Evolutionary conservation across 1,139 yeast genomes (phyloP).

Genomic region (Candida labiduridarum): DNA sequence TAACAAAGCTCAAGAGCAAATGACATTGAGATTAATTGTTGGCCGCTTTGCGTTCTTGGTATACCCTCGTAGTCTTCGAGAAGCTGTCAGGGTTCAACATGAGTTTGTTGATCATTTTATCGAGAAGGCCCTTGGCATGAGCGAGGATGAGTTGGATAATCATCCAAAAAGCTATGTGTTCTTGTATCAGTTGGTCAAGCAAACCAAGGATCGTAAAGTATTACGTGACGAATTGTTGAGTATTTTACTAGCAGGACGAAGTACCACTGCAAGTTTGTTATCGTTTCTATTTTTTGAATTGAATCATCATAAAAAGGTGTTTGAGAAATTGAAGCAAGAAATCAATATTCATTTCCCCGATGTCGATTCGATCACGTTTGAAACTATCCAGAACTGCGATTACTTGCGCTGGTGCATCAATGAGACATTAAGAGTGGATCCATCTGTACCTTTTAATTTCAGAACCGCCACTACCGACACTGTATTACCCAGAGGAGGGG

Average conservation of each 20-base stretch:
- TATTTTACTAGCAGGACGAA: conserved; percentile 37
- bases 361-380: conserved; percentile 42
- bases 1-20: conserved; percentile 20
- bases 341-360: conserved; percentile 24
- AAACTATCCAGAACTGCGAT: conserved; percentile 45
- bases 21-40: conserved; percentile 29
- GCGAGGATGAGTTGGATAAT: conserved; percentile 24
- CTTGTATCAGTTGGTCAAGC: conserved; percentile 31
- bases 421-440: conserved; percentile 55
- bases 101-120: conserved; percentile 30
- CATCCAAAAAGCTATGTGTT: conserved; percentile 23
- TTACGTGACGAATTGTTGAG: conserved; percentile 33
- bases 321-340: conserved; percentile 24
- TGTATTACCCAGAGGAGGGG: conserved; percentile 54
- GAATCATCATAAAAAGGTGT: conserved; percentile 25
- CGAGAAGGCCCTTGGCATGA: conserved; percentile 28
- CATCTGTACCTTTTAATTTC: conserved; percentile 54
- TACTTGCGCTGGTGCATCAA: conserved; percentile 49
- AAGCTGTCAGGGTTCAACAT: conserved; percentile 23
- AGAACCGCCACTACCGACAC: conserved; percentile 46
- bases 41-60: conserved; percentile 26
- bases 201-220: conserved; percentile 27
- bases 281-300: conserved; percentile 29
- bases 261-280: conserved; percentile 34
- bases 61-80: conserved; percentile 24